A percentile compares a stretch with the other conserved stretches of the same genome.
Conservation (phyloP, 2,329 filamentous ascomycete genomes). For the Leptosphaerulina australis region DNA sequence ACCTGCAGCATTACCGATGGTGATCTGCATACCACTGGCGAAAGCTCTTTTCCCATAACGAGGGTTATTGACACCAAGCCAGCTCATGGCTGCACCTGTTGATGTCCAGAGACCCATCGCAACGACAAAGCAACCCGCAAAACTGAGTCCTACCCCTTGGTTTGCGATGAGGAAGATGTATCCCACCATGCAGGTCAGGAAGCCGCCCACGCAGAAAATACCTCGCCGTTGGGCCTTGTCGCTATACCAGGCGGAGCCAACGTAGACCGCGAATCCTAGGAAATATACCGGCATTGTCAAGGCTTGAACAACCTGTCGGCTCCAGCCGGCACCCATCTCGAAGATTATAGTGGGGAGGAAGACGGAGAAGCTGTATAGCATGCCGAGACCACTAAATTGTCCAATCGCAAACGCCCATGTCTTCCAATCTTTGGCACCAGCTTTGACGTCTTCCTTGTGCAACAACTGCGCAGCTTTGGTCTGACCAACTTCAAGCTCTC, state of each 20-base stretch:
- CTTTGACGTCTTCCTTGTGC: slow-evolving; percentile 55
- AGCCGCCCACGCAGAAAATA: slow-evolving; percentile 33
- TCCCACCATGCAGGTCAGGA: slow-evolving; percentile 53
- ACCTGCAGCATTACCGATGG: slow-evolving; percentile 44
- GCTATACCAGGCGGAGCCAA: slow-evolving; percentile 31
- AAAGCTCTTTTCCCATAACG: slow-evolving; percentile 41
- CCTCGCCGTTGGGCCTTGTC: slow-evolving; percentile 37
- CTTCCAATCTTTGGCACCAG: slow-evolving; percentile 51
- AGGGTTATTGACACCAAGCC: slow-evolving; percentile 39
- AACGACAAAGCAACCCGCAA: slow-evolving; percentile 38
- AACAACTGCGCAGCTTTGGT: slow-evolving; percentile 54
- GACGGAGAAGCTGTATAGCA: slow-evolving; percentile 35
- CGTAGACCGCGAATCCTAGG: slow-evolving; percentile 30
- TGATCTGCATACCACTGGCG: slow-evolving; percentile 46
- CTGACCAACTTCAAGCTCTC: slow-evolving; percentile 51
- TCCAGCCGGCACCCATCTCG: slow-evolving; percentile 34
- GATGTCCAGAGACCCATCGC: slow-evolving; percentile 36
- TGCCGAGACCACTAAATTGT: slow-evolving; percentile 47
- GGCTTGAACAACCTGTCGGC: slow-evolving; percentile 33
- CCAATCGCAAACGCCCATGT: slow-evolving; percentile 51
- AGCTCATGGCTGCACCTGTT: slow-evolving; percentile 35
- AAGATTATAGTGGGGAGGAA: slow-evolving; percentile 43
- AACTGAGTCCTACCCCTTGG: slow-evolving; percentile 26
- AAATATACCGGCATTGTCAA: slow-evolving; percentile 44
- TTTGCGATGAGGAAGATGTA: slow-evolving; percentile 52